Base-by-base conservation (phyloP, 2,329 filamentous ascomycete genomes). In the Tolypocladium album region DNA sequence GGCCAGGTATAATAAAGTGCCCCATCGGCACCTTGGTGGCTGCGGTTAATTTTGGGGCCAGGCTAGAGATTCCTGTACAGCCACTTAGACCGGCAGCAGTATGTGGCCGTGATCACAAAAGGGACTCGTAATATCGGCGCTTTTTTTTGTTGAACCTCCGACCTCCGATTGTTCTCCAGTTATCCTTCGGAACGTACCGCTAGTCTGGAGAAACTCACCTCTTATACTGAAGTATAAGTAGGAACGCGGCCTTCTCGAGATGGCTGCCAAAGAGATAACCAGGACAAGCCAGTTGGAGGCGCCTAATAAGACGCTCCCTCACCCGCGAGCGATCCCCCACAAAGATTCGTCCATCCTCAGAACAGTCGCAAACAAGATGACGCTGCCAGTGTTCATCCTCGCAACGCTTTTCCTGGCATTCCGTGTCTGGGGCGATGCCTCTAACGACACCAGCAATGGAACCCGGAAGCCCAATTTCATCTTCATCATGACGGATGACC, bases 401-500 rank as follows among this genome's bases (percentile, higher is more conserved):
- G 42, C 40, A 6, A n/a, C 31, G 42, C 56, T 58, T n/a, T 58
- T 39, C 7, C 42, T 58, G 27, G 55, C 36, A 2, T 8, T 42
- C 55, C 2, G 7, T 7, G 50, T 8, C 31, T 15, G n/a, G 31
- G 50, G 50, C 1, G 27, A 27, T 4, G 34, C 12, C 31, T n/a
- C 50, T 17, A 22, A 53, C 17, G 9, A n/a, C 17, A 27, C 13
- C 5, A 17, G 31, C 11, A 20, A 53, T 3, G 50, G 27, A 13
- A 31, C 3, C 8, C n/a, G n/a, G 24, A 59, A 59, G 56, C 63
- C 64, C 15, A 88, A 88, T 63, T 82, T 89, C 55, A 74, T 89
- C 24, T 86, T 89, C 66, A 83, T 89, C 60, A 75, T 89, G 45
- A 86, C 84, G 0, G 87, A 89, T 62, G 87, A 89, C 62, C 86